Evolutionary conservation across 495 filamentous ascomycete genomes (phyloP), one percentile per base, ranked within the genome.

Genomic region (Aspergillus leporis): DNA sequence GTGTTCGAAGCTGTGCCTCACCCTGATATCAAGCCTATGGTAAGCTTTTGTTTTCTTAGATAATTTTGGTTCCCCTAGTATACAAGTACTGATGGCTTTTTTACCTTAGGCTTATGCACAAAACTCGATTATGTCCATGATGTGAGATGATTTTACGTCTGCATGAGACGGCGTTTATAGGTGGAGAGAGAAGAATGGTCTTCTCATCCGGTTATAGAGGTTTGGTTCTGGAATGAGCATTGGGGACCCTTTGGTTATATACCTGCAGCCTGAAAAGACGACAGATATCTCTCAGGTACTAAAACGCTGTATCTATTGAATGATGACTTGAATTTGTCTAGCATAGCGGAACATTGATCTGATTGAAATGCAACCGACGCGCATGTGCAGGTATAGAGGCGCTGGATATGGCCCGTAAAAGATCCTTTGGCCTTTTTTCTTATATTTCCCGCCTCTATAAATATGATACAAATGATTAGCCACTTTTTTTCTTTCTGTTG

Each of bases 1-100:
- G 86, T 96, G 67, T 99, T 98, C 63, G 92, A 97, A 65, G 95
- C 95, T 4, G 95, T 98, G 34, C 92, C 92, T 55, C 94, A 99
- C 79, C 94, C 94, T 7, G 83, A 92, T 58, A 92, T 98, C 70
- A 90, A 88, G 71, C 92, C 94, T 12, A 98, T 98, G 93, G 91
- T 91, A 77, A 6, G 7, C 13, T 28, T 18, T 19, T 56, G 22
- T 5, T 10, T 45, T 25, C 23, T 47, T 10, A 8, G 32, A n/a
- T n/a, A n/a, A n/a, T n/a, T n/a, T n/a, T 28, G 54, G 32, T 21
- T 23, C 13, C 48, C n/a, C 75, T 78, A 66, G 80, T 68, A 32
- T 14, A 32, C 48, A 22, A 13, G 30, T 30, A 12, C 38, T 50
- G 51, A 52, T 36, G 3, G n/a, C 23, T 5, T 30, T 13, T 40